Conservation (phyloP, 345 rosid genomes). For the Hypericum androsaemum region DNA sequence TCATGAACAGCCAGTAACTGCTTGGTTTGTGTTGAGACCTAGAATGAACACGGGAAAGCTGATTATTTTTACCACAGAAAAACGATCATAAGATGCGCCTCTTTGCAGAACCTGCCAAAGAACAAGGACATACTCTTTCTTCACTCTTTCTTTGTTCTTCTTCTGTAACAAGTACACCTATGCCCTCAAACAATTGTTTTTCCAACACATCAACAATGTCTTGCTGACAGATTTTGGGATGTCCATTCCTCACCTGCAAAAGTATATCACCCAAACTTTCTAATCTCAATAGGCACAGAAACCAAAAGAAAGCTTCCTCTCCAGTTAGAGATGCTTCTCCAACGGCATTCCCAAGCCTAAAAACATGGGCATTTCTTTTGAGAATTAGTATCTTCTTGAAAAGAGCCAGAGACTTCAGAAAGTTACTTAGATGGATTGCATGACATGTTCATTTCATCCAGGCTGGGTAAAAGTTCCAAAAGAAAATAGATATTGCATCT, state of each 20-base stretch:
- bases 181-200: slow-evolving; percentile 94
- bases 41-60: slow-evolving; percentile 12
- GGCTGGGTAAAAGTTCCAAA: too few species aligned
- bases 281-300: too few species aligned
- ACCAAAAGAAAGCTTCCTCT: too few species aligned
- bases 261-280: slow-evolving; percentile 4
- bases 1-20: slow-evolving; percentile 87
- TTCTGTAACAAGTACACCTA: slow-evolving; percentile 94
- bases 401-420: too few species aligned
- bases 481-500: too few species aligned
- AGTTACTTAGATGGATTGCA: too few species aligned
- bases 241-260: slow-evolving; percentile 82
- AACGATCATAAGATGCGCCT: neutral
- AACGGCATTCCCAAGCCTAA: too few species aligned
- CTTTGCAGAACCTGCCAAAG: too few species aligned
- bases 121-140: slow-evolving; percentile 55
- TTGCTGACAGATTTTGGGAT: slow-evolving; percentile 66
- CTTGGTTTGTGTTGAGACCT: slow-evolving; percentile 86
- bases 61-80: slow-evolving; percentile 11
- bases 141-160: slow-evolving; percentile 91
- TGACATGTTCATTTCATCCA: too few species aligned
- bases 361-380: too few species aligned
- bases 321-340: too few species aligned
- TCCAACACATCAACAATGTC: slow-evolving; percentile 87
- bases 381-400: too few species aligned